These are phyloP conservation scores for Lepidium africanum DNA, from an alignment of 345 rosid genomes.

Conservation along the genomic window DNA sequence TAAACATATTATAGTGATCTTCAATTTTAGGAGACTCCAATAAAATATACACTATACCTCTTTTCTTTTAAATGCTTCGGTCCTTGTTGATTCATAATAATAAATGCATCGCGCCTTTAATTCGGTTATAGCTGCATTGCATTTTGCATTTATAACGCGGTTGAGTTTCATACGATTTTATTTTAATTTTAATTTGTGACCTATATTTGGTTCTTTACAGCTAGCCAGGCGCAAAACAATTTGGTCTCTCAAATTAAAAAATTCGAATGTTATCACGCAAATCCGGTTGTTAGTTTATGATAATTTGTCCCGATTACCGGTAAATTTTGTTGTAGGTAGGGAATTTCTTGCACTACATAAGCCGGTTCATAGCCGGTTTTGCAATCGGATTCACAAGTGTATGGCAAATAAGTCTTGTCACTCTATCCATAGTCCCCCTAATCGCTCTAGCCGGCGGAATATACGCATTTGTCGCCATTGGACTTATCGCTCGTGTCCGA, in stretches of 20 bases:
- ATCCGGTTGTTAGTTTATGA: not conserved
- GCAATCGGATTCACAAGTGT: slow-evolving; percentile 77
- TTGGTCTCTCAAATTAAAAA: not conserved
- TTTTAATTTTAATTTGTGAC: not conserved
- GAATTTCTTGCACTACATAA: slow-evolving; percentile 86
- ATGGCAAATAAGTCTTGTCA: slow-evolving; percentile 95
- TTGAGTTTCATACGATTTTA: slow-evolving; percentile 12
- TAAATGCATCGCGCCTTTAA: slow-evolving; percentile 24
- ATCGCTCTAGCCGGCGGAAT: slow-evolving; percentile 92
- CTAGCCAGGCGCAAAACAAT: not conserved
- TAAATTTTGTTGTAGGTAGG: slow-evolving; percentile 53
- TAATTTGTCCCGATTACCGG: not conserved
- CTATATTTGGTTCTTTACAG: slow-evolving; percentile 15
- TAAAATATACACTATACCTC: not conserved
- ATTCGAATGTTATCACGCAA: not conserved
- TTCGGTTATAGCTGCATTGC: slow-evolving; percentile 27
- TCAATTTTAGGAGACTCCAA: not conserved
- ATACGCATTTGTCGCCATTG: slow-evolving; percentile 76
- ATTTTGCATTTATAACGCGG: slow-evolving; percentile 25
- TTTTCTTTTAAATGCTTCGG: not conserved
- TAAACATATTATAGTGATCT: not conserved
- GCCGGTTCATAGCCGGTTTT: slow-evolving; percentile 84
- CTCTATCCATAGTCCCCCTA: slow-evolving; percentile 84
- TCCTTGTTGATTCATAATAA: slow-evolving; percentile 12
- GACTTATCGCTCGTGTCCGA: slow-evolving; percentile 70